Evolutionary conservation across 768 basidiomycete species (phyloP).

Genomic region (Tremella mesenterica): DNA sequence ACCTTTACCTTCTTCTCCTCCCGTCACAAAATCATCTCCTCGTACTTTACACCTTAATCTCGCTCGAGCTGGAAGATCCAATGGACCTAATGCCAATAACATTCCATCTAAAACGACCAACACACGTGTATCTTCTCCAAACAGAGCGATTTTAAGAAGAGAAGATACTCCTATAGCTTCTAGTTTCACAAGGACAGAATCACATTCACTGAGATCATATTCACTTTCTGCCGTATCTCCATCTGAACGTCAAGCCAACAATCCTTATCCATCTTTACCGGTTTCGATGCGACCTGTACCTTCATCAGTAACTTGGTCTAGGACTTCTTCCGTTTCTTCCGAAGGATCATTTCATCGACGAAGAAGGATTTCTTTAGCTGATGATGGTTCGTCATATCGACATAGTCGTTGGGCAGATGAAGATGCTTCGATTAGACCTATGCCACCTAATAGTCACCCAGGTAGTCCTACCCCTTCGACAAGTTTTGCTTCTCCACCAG

Average conservation of each 20-base stretch:
- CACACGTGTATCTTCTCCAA: neutral
- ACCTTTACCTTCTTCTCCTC: neutral
- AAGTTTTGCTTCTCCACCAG: slow-evolving; percentile 47
- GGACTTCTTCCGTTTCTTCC: slow-evolving; percentile 12
- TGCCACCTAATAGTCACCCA: slow-evolving; percentile 79
- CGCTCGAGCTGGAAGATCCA: neutral
- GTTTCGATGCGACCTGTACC: slow-evolving; percentile 11
- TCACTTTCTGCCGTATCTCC: slow-evolving; percentile 4
- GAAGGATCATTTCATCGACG: slow-evolving; percentile 1
- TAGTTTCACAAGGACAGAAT: slow-evolving; percentile 11
- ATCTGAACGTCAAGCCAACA: slow-evolving; percentile 25
- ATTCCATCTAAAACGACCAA: too few species aligned
- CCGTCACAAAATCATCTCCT: neutral
- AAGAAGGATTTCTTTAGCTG: slow-evolving; percentile 5
- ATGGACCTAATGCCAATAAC: neutral
- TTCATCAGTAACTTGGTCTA: slow-evolving; percentile 12
- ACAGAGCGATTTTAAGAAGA: neutral
- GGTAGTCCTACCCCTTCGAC: slow-evolving; percentile 78
- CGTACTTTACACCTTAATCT: neutral
- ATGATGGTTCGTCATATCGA: slow-evolving; percentile 4
- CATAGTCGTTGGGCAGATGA: slow-evolving; percentile 58
- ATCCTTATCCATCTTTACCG: slow-evolving; percentile 35
- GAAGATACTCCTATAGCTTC: slow-evolving; percentile 4
- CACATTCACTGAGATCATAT: slow-evolving; percentile 17
- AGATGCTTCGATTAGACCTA: slow-evolving; percentile 80